Percentiles rank a stretch among this genome's conserved stretches.
Evolutionary conservation across 148 eudicot genomes (phyloP).

Genomic region (Simmondsia chinensis): DNA sequence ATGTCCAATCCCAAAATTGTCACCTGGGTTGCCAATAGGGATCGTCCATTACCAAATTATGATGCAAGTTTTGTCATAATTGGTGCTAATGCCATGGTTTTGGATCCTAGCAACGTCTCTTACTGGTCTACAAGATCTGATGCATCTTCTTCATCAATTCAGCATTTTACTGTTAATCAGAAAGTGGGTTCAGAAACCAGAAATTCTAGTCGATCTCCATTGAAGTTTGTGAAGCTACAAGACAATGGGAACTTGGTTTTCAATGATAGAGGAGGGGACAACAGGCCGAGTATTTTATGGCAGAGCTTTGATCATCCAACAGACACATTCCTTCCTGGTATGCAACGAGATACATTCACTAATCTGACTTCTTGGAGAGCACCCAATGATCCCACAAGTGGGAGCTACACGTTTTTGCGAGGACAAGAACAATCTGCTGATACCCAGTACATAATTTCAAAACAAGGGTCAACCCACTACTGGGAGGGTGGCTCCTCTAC

Average conservation of each 20-base stretch:
- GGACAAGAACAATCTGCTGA: too few species aligned
- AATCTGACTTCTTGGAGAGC: constrained; percentile 20
- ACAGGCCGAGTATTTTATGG: constrained; percentile 1
- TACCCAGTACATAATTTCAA: not conserved
- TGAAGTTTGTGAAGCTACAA: too few species aligned
- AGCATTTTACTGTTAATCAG: constrained; percentile 12
- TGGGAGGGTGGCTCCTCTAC: constrained; percentile 9
- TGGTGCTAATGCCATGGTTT: constrained; percentile 15
- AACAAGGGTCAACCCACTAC: not conserved
- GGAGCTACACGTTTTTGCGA: constrained; percentile 9
- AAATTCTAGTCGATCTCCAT: too few species aligned
- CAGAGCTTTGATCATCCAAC: constrained; percentile 27
- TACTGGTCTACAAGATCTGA: constrained; percentile 5
- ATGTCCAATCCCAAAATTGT: constrained; percentile 4
- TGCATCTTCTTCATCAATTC: too few species aligned
- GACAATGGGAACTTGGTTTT: constrained; percentile 23
- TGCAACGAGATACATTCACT: constrained; percentile 3
- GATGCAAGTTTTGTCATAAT: constrained; percentile 8
- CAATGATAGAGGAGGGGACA: too few species aligned
- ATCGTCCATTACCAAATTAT: constrained; percentile 6
- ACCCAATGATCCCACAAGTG: constrained; percentile 10
- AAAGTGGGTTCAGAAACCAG: too few species aligned
- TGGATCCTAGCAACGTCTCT: not conserved
- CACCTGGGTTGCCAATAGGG: constrained; percentile 44
- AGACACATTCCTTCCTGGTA: constrained; percentile 29